Evolutionary conservation across 2,329 filamentous ascomycete genomes (phyloP).

Genomic region (Trichoderma simmonsii): DNA sequence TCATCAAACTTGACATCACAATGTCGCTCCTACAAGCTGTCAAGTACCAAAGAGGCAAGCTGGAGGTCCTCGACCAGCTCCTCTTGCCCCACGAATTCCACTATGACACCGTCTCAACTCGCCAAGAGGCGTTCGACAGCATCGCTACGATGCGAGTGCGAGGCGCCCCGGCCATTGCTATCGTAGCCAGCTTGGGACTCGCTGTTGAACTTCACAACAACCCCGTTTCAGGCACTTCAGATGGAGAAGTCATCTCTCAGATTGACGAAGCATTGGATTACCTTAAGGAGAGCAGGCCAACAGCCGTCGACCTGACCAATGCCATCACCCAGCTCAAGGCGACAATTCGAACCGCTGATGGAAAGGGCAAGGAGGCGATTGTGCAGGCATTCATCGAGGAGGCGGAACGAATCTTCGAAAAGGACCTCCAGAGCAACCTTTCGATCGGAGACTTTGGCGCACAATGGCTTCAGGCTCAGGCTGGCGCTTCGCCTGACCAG

Average conservation of each 20-base stretch:
- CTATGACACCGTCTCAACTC: slow-evolving; percentile 69
- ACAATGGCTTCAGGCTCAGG: slow-evolving; percentile 71
- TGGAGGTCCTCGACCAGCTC: slow-evolving; percentile 81
- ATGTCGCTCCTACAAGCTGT: slow-evolving; percentile 72
- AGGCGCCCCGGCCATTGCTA: slow-evolving; percentile 89
- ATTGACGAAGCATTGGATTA: slow-evolving; percentile 79
- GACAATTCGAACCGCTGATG: slow-evolving; percentile 51
- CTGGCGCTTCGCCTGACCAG: slow-evolving; percentile 44
- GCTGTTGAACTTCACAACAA: slow-evolving; percentile 75
- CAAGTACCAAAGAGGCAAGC: slow-evolving; percentile 67
- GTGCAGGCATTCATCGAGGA: slow-evolving; percentile 69
- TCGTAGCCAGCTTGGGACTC: slow-evolving; percentile 87
- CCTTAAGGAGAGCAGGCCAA: slow-evolving; percentile 83
- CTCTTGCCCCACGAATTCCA: slow-evolving; percentile 75
- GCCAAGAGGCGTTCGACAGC: slow-evolving; percentile 75
- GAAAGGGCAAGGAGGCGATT: slow-evolving; percentile 49
- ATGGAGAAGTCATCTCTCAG: slow-evolving; percentile 62
- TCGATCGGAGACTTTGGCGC: slow-evolving; percentile 81
- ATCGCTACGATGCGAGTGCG: slow-evolving; percentile 77
- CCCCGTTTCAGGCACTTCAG: slow-evolving; percentile 39
- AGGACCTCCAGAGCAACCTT: slow-evolving; percentile 84
- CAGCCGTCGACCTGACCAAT: slow-evolving; percentile 91
- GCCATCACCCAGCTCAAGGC: slow-evolving; percentile 77
- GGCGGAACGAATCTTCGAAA: slow-evolving; percentile 81
- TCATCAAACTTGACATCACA: background rate